phyloP scores from a whole-genome alignment of 2,329 filamentous ascomycete species.

The Pseudocercospora cruenta region DNA sequence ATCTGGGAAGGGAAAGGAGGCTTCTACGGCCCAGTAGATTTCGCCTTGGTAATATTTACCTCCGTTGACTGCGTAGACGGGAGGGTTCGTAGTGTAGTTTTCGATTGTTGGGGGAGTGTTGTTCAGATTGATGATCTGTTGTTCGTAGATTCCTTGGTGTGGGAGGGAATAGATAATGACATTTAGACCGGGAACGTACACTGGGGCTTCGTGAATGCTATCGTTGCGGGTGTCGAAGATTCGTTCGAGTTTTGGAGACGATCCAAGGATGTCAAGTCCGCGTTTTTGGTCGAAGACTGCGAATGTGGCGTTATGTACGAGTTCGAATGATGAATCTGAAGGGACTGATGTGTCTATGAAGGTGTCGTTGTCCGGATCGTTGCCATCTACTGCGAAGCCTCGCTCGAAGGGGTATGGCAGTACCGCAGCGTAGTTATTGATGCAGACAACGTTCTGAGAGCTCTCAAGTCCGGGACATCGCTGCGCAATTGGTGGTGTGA shows the following conservation, averaged over 20 bases:
- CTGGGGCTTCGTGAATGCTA: constrained; percentile 47
- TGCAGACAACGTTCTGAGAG: constrained; percentile 21
- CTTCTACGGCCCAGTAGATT: constrained; percentile 41
- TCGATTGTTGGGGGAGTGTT: constrained; percentile 44
- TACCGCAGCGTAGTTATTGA: constrained; percentile 27
- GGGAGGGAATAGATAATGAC: constrained; percentile 46
- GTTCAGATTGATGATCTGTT: constrained; percentile 48
- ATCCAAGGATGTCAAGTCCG: constrained; percentile 38
- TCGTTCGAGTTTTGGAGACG: constrained; percentile 38
- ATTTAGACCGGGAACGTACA: constrained; percentile 47
- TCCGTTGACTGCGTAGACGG: constrained; percentile 49
- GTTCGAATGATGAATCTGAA: constrained; percentile 39
- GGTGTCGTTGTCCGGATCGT: constrained; percentile 24
- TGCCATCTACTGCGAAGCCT: constrained; percentile 13
- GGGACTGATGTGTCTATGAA: constrained; percentile 28
- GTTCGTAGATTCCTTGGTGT: constrained; percentile 42
- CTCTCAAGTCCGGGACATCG: constrained; percentile 22
- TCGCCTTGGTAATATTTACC: constrained; percentile 45
- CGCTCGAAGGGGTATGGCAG: constrained; percentile 25
- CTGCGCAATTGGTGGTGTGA: constrained; percentile 14
- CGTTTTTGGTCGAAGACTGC: constrained; percentile 43
- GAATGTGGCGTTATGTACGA: constrained; percentile 35
- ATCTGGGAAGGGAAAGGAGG: constrained; percentile 23
- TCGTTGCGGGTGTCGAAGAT: constrained; percentile 32
- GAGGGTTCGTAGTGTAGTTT: constrained; percentile 45